A percentile compares a stretch with the other conserved stretches of the same genome.
These are phyloP conservation scores for Annulohypoxylon truncatum DNA, from an alignment of 2,329 filamentous ascomycete genomes.

Conservation along the genomic window DNA sequence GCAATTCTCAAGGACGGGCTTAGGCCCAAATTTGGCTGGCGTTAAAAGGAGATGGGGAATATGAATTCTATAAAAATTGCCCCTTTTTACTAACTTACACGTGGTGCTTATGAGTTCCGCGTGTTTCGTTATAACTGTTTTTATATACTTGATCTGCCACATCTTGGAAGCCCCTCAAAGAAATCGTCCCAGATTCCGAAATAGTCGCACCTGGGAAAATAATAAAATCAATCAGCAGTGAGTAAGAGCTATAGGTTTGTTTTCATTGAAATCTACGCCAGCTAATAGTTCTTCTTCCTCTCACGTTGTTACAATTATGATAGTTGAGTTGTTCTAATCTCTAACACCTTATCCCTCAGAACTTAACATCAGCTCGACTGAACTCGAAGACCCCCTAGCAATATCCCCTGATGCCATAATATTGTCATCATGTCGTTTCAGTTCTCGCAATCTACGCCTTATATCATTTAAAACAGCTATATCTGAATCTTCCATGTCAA, in stretches of 20 bases:
- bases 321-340: not conserved
- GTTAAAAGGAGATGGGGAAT: constrained; percentile 35
- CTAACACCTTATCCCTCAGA: not conserved
- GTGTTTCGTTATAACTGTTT: not conserved
- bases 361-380: not conserved
- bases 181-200: not conserved
- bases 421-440: not conserved
- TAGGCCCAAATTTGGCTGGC: constrained; percentile 37
- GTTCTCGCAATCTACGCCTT: not conserved
- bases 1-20: constrained; percentile 29
- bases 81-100: not conserved
- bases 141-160: no score
- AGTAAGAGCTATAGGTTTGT: not conserved
- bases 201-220: not conserved
- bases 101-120: no score
- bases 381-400: not conserved
- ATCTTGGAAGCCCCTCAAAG: no score
- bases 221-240: not conserved
- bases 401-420: not conserved
- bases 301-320: not conserved
- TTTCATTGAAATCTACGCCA: not conserved
- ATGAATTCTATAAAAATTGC: constrained; percentile 22
- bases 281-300: not conserved
- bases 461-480: not conserved
- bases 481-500: constrained; percentile 3